phyloP scores from a whole-genome alignment of 169 alveolate genomes.

The Cryptosporidium bovis region DNA sequence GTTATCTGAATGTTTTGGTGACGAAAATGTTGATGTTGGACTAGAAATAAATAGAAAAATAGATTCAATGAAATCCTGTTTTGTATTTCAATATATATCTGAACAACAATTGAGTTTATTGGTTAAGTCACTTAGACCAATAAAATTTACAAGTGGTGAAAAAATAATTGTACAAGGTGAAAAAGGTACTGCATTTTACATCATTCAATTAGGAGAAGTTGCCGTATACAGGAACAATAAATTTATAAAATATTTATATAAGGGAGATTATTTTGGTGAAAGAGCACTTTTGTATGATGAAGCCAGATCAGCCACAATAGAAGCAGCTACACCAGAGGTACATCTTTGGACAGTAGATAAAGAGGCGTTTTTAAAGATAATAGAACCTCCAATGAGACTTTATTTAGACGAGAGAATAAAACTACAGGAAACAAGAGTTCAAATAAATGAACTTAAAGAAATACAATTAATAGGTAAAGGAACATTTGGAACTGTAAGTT shows the following conservation, averaged over 20 bases:
- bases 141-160: slow-evolving; percentile 88
- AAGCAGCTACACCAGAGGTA: slow-evolving; percentile 77
- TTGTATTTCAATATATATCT: slow-evolving; percentile 74
- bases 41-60: slow-evolving; percentile 59
- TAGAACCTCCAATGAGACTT: slow-evolving; percentile 85
- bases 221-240: slow-evolving; percentile 85
- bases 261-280: slow-evolving; percentile 95
- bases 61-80: slow-evolving; percentile 66
- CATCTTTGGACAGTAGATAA: slow-evolving; percentile 90
- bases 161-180: slow-evolving; percentile 91
- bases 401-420: slow-evolving; percentile 90
- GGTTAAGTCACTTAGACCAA: slow-evolving; percentile 52
- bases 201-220: slow-evolving; percentile 92
- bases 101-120: slow-evolving; percentile 66
- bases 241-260: slow-evolving; percentile 88
- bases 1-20: slow-evolving; percentile 70
- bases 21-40: slow-evolving; percentile 69
- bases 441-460: slow-evolving; percentile 85
- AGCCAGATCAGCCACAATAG: slow-evolving; percentile 92
- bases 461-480: slow-evolving; percentile 88
- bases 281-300: slow-evolving; percentile 92
- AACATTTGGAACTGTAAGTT: slow-evolving; percentile 91
- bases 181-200: slow-evolving; percentile 90
- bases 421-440: slow-evolving; percentile 90
- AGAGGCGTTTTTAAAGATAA: slow-evolving; percentile 84